Conservation (phyloP, 306 rosid species). For the Malus orientalis region DNA sequence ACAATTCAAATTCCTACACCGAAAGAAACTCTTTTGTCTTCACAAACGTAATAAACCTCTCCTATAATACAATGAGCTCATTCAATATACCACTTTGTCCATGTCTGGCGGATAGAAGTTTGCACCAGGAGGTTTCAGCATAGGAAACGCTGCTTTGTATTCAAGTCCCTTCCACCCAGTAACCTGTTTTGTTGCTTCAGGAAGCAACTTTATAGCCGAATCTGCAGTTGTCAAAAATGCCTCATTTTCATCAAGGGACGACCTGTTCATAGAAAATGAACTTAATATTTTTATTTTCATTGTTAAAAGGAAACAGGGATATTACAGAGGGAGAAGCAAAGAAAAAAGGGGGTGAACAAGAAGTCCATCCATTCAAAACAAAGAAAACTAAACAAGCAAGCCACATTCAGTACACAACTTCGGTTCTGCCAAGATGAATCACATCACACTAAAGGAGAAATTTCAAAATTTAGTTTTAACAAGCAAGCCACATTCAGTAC, state of each 20-base stretch:
- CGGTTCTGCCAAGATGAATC: not conserved
- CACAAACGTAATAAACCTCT: slow-evolving; percentile 7
- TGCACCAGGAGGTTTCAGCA: slow-evolving; percentile 73
- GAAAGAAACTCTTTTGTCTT: slow-evolving; percentile 17
- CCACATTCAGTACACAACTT: not conserved
- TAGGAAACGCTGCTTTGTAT: slow-evolving; percentile 80
- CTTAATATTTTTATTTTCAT: not conserved
- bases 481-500: not conserved
- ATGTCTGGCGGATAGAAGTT: slow-evolving; percentile 95
- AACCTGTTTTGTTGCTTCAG: slow-evolving; percentile 56
- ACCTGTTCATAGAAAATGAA: slow-evolving; percentile 44
- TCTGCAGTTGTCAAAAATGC: slow-evolving; percentile 88
- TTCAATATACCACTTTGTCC: slow-evolving; percentile 67
- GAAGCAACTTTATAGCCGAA: slow-evolving; percentile 64
- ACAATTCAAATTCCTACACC: slow-evolving; percentile 70
- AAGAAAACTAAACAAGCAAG: not conserved
- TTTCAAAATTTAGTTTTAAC: not conserved
- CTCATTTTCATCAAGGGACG: slow-evolving; percentile 71
- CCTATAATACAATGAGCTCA: slow-evolving; percentile 6
- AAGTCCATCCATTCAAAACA: not conserved
- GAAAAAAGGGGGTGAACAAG: not conserved
- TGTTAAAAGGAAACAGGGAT: not conserved
- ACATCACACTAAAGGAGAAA: not conserved
- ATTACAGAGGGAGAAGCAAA: not conserved
- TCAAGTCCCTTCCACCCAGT: slow-evolving; percentile 78